phyloP scores from a whole-genome alignment of 225 moss, liverwort and hornwort genomes.

The Ulota crispa region DNA sequence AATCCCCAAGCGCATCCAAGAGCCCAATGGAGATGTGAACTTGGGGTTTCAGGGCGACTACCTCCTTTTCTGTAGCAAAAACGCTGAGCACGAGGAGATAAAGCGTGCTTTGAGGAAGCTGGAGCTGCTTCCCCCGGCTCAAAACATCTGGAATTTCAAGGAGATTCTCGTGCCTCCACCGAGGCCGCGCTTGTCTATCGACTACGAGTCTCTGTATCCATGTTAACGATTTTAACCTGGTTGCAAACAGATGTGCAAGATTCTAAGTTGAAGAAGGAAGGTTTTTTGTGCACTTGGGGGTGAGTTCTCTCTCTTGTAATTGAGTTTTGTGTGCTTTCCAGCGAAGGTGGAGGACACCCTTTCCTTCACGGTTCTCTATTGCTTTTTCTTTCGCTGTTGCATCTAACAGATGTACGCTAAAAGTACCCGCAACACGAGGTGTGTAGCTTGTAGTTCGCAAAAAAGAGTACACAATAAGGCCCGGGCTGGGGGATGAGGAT shows the following conservation, averaged over 20 bases:
- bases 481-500: no score
- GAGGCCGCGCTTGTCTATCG: slow-evolving; percentile 50
- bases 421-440: not conserved
- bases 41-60: slow-evolving; percentile 55
- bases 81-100: slow-evolving; percentile 47
- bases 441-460: no score
- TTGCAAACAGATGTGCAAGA: slow-evolving; percentile 7
- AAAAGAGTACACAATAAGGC: no score
- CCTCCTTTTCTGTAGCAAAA: slow-evolving; percentile 52
- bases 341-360: not conserved
- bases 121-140: slow-evolving; percentile 49
- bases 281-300: not conserved
- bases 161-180: slow-evolving; percentile 38
- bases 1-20: slow-evolving; percentile 44
- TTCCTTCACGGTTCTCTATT: not conserved
- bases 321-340: not conserved
- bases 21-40: slow-evolving; percentile 50
- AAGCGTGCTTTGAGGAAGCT: slow-evolving; percentile 39
- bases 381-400: not conserved
- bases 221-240: not conserved
- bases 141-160: slow-evolving; percentile 53
- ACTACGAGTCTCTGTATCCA: slow-evolving; percentile 44
- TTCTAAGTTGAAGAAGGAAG: not conserved
- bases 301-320: slow-evolving; percentile 7
- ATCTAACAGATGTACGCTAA: not conserved